Conservation (phyloP, 2,329 filamentous ascomycete genomes). For the Drechslerella dactyloides region DNA sequence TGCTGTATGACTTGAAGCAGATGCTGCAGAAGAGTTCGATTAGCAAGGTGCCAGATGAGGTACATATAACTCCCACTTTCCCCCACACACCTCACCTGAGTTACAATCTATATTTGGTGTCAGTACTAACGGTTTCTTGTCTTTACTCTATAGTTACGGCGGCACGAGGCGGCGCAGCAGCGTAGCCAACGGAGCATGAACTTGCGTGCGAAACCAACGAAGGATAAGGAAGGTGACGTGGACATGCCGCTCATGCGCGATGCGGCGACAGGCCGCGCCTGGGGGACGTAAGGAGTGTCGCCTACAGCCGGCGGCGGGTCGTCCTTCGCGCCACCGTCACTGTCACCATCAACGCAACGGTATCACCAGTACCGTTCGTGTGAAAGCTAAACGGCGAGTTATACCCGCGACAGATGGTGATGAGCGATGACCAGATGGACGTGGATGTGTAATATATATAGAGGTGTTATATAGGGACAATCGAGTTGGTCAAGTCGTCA, state of each 20-base stretch:
- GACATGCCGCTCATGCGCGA: conserved; percentile 50
- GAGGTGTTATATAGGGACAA: no score
- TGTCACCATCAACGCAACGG: no score
- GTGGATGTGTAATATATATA: neutral
- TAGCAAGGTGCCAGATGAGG: conserved; percentile 82
- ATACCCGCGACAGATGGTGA: no score
- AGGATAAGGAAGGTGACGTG: conserved; percentile 47
- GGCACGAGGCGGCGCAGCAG: conserved; percentile 90
- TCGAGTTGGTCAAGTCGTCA: no score
- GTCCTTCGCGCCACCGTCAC: no score
- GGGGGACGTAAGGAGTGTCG: conserved; percentile 27
- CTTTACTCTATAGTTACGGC: conserved; percentile 59
- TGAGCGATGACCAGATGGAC: neutral
- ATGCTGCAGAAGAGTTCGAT: conserved; percentile 92
- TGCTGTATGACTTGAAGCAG: conserved; percentile 92
- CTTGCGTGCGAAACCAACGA: conserved; percentile 30
- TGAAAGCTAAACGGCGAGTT: no score
- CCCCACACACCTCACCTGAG: no score
- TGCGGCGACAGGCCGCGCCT: conserved; percentile 39
- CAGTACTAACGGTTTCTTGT: conserved; percentile 16
- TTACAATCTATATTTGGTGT: neutral
- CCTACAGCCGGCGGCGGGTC: neutral
- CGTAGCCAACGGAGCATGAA: conserved; percentile 65
- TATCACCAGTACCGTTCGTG: no score
- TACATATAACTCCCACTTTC: conserved; percentile 17